phyloP scores from a whole-genome alignment of 441 rosid genomes.

The Pelargonium fulgidum region DNA sequence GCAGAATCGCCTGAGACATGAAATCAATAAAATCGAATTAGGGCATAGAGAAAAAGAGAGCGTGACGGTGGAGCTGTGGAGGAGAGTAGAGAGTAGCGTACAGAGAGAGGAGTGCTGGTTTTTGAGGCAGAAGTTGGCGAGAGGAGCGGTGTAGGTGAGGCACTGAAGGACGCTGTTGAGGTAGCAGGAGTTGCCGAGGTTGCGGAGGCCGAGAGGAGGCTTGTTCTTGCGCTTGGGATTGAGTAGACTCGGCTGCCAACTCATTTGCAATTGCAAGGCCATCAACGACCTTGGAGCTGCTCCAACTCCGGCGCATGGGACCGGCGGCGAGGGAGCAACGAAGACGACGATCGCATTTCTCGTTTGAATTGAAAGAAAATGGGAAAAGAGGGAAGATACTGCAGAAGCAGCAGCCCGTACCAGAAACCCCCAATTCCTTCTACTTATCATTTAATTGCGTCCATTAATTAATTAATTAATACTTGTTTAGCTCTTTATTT shows the following conservation, averaged over 20 bases:
- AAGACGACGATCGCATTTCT: neutral
- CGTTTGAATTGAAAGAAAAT: neutral
- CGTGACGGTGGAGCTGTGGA: neutral
- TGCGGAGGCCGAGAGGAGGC: slow-evolving; percentile 80
- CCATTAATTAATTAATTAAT: no score
- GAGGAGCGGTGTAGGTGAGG: slow-evolving; percentile 95
- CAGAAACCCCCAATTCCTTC: no score
- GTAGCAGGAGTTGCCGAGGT: slow-evolving; percentile 95
- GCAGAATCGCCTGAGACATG: slow-evolving; percentile 47
- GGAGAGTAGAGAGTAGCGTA: slow-evolving; percentile 13
- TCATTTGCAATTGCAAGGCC: slow-evolving; percentile 81
- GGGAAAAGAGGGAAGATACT: neutral
- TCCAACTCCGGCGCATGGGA: slow-evolving; percentile 24
- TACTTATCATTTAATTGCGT: no score
- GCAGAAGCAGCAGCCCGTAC: no score
- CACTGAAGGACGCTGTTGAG: slow-evolving; percentile 98
- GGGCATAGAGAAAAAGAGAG: neutral
- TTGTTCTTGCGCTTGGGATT: slow-evolving; percentile 64
- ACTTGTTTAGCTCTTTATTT: no score
- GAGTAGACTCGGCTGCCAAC: slow-evolving; percentile 85
- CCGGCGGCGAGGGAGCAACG: neutral
- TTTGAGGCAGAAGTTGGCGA: slow-evolving; percentile 89
- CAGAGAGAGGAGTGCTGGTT: slow-evolving; percentile 78
- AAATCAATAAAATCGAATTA: slow-evolving; percentile 4
- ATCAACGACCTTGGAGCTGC: slow-evolving; percentile 36